Evolutionary conservation across 2,329 filamentous ascomycete species (phyloP), one percentile per base, ranked within the genome.

Genomic region (Trichoderma atroviride): DNA sequence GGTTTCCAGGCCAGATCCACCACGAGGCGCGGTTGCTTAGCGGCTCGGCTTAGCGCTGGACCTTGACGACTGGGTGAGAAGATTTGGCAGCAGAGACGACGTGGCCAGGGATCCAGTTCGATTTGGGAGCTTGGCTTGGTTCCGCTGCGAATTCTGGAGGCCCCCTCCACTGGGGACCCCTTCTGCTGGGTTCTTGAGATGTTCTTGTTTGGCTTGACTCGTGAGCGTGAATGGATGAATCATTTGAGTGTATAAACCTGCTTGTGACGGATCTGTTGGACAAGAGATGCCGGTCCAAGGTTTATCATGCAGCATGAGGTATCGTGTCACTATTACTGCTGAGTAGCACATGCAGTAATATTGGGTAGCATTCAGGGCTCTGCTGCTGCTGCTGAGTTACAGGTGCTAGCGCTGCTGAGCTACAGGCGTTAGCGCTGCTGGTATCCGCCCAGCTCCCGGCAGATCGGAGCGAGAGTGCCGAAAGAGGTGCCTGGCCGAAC

Each of bases 391-490:
- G 10, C 43, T 47, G 13, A n/a, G 40, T 19, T 43, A 19, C 35
- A 16, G 40, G 19, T n/a, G 7, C 16, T 40, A 19, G 6, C 3
- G 7, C 16, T 35, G 33, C 33, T 14, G 33, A 14, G 33, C 33
- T 14, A 35, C 33, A 35, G 33, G 33, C 3, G 7, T 24, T 50
- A 50, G 47, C 47, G 47, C 47, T 24, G 22, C 29, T 14, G 16
- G 31, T 40, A 40, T 43, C 19, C 31, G 19, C 50, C 2, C 62
- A 33, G 24, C 33, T 50, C 29, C 55, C 63, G 63, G 63, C 53
- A 67, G 63, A 58, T 59, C 63, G 63, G 63, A 67, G 63, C 63
- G n/a, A 57, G 37, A 33, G 50, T 65, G 62, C 62, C 62, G 62
- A 65, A 56, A 57, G n/a, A 57, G 53, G 31, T 47, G 53, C 27